Base-by-base conservation (phyloP, 2,329 filamentous ascomycete species). In the Beauveria asiatica region DNA sequence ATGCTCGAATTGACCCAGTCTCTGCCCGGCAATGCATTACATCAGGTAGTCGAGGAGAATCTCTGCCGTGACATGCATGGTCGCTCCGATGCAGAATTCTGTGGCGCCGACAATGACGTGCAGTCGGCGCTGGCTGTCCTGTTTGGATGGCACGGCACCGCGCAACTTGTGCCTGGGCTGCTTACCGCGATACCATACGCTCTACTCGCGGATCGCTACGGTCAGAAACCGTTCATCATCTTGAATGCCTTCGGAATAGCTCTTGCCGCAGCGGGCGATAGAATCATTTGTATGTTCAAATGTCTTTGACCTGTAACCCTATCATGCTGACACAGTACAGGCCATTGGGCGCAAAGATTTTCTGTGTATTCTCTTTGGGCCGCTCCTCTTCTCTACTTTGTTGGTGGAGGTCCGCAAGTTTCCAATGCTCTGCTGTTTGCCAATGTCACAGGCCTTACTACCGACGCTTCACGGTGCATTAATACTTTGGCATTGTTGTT, bases 11-110 rank as follows among this genome's bases (percentile, higher is more conserved):
- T 57, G 2, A 3, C 27, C 9, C 55, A 57, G 45, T 39, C 44
- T 6, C 44, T 57, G 19, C 42, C 55, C 10, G 16, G n/a, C 1
- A 49, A 23, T 27, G 44, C 55, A 5, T 16, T 49, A 6, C 44
- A 49, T 25, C 55, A 57, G 45, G 55, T 57, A 7, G 44, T 57
- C 17, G 45, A 57, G 45, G 55, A 57, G 55, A 49, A 23, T n/a
- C 33, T 57, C 19, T 57, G 54, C 30, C 42, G 45, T 7, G 45
- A 49, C 10, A 39, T 57, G 45, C 44, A 49, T 10, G 21, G 45
- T 23, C 30, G 44, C 30, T 16, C 55, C n/a, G 45, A 57, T 23
- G 53, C 42, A 7, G 13, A 39, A 13, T 56, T 46, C 19, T 57
- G 55, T 9, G 55, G 55, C 21, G 55, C 30, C 19, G 30, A 17